phyloP scores from a whole-genome alignment of 352 stramenopile species.

The Pythium pyrilobum region DNA sequence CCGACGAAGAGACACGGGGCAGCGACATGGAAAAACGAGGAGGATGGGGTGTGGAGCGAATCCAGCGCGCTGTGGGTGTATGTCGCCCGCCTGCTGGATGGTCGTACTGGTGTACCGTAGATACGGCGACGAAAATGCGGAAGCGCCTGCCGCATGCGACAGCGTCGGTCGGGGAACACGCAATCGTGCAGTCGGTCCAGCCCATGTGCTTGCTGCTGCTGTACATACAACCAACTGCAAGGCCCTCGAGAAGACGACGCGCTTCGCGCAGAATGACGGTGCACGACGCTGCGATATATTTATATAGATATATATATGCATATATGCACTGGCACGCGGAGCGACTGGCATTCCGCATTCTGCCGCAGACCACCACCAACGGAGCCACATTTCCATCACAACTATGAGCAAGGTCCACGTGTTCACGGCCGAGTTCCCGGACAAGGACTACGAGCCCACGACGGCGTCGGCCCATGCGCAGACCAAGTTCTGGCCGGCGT shows the following conservation, averaged over 20 bases:
- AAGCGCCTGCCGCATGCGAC: constrained; percentile 6
- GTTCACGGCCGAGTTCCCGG: constrained; percentile 71
- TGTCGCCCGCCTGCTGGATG: too few relatives aligned
- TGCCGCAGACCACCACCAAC: not conserved
- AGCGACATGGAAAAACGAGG: constrained; percentile 2
- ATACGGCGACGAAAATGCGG: too few relatives aligned
- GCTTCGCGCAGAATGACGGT: too few relatives aligned
- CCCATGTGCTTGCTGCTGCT: too few relatives aligned
- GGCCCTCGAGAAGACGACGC: too few relatives aligned
- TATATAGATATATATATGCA: too few relatives aligned
- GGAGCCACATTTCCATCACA: not conserved
- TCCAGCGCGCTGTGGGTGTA: too few relatives aligned
- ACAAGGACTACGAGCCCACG: constrained; percentile 62
- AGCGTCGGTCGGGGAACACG: not conserved
- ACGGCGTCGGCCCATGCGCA: constrained; percentile 50
- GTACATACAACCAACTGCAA: too few relatives aligned
- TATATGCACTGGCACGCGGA: too few relatives aligned
- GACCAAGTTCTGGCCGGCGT: constrained; percentile 63
- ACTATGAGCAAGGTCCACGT: constrained; percentile 20
- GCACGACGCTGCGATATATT: too few relatives aligned
- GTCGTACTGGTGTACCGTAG: too few relatives aligned
- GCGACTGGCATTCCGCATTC: not conserved
- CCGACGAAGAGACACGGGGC: not conserved
- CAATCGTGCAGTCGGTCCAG: too few relatives aligned
- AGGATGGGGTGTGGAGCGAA: not conserved